These are phyloP conservation scores for Tricharina praecox DNA, from an alignment of 495 filamentous ascomycete species.

Conservation along the genomic window DNA sequence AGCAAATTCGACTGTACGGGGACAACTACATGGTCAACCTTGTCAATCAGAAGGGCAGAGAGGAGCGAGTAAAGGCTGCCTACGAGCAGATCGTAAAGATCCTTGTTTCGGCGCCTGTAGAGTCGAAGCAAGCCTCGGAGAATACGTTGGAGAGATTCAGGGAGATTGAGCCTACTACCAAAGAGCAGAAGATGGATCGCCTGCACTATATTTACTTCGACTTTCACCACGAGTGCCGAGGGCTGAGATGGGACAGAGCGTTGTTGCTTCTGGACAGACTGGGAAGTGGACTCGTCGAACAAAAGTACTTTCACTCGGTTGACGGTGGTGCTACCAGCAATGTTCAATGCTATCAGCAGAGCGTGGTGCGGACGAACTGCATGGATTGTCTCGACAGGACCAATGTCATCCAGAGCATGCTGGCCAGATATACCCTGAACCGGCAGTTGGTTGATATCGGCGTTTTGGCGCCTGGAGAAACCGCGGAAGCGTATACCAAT, in stretches of 20 bases:
- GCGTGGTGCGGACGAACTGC: constrained; percentile 89
- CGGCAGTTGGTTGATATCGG: constrained; percentile 71
- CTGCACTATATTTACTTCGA: constrained; percentile 96
- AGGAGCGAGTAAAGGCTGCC: constrained; percentile 69
- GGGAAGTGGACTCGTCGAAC: constrained; percentile 47
- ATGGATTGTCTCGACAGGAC: constrained; percentile 99
- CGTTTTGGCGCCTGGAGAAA: constrained; percentile 51
- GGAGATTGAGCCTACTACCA: constrained; percentile 46
- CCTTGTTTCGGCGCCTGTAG: constrained; percentile 50
- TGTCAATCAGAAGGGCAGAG: constrained; percentile 85
- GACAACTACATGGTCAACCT: constrained; percentile 95
- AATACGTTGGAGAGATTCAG: constrained; percentile 66
- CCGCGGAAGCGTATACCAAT: constrained; percentile 47
- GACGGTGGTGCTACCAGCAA: constrained; percentile 35
- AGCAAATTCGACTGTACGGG: constrained; percentile 82
- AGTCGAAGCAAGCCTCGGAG: constrained; percentile 40
- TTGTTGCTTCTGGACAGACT: constrained; percentile 70
- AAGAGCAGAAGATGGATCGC: constrained; percentile 50
- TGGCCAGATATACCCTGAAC: constrained; percentile 73
- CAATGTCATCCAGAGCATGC: constrained; percentile 92
- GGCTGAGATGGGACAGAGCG: constrained; percentile 80
- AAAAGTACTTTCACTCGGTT: constrained; percentile 84
- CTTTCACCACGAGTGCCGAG: constrained; percentile 94
- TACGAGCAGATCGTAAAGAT: constrained; percentile 74
- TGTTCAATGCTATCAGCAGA: constrained; percentile 39